Evolutionary conservation across 139 green algal species (phyloP), one percentile per base, ranked within the genome.

Genomic region (Cymbomonas tetramitiformis): DNA sequence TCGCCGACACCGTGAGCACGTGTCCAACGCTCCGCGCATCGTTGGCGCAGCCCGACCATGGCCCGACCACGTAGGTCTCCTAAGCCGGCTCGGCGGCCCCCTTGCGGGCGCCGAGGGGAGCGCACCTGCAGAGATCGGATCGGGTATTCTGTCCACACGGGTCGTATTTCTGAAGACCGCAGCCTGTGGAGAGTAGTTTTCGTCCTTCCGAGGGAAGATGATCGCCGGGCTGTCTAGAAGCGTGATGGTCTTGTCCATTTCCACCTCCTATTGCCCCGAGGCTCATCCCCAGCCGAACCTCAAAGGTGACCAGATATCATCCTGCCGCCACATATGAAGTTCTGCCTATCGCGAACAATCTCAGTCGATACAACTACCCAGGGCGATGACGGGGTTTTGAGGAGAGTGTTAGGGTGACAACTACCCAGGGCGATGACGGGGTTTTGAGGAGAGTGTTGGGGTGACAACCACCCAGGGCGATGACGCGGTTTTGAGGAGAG

Each of bases 141-240:
- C 86, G 2, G 62, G 46, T 38, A 94, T 67, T 63, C 75, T 68
- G 70, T 94, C 86, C 30, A 95, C 67, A 70, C 89, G 90, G 64
- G 94, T 71, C 34, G 71, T 78, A 53, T 96, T 96, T 25, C 83
- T 68, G 48, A 96, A 74, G 2, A 81, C 87, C 10, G 74, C 70
- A 0, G 80, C 76, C 12, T 77, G 77, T 18, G 74, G 78, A 24
- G 55, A 69, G 7, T 87, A 77, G 1, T 67, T 69, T 0, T 59
- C 72, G 2, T 24, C 41, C 4, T 8, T 64, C 19, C 38, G 67
- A 8, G 76, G 57, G 65, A 84, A 94, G 32, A 87, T 78, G 19
- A 93, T 70, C 18, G 90, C 91, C 1, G 91, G 91, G 2, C 65
- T 87, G 75, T 98, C 91, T 30, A 98, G 74, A 70, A 98, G 77